Conservation (phyloP, 1,284 basidiomycete genomes). For the Fomitopsis schrenkii region DNA sequence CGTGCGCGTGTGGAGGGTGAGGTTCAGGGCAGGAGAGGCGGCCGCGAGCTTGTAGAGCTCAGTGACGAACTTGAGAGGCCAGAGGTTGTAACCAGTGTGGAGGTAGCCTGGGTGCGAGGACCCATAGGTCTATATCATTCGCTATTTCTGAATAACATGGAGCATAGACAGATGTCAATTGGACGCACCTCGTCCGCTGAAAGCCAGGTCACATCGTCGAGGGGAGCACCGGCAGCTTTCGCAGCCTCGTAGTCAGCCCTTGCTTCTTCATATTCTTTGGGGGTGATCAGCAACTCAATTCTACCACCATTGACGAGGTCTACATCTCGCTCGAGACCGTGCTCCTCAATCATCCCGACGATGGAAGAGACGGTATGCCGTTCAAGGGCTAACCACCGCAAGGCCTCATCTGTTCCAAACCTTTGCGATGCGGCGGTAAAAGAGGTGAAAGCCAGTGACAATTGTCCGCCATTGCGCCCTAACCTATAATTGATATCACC, state of each 20-base stretch:
- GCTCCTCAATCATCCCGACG: constrained; percentile 42
- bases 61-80: constrained; percentile 75
- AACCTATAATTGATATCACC: not conserved
- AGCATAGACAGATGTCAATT: constrained; percentile 30
- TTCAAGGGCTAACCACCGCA: constrained; percentile 54
- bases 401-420: constrained; percentile 52
- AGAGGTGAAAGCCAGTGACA: constrained; percentile 47
- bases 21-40: constrained; percentile 30
- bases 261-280: constrained; percentile 35
- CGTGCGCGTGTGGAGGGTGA: constrained; percentile 66
- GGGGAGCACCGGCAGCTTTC: constrained; percentile 44
- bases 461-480: constrained; percentile 79
- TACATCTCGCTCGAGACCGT: constrained; percentile 43
- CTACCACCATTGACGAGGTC: constrained; percentile 65
- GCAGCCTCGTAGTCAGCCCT: constrained; percentile 52
- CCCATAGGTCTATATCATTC: constrained; percentile 46
- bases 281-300: constrained; percentile 46
- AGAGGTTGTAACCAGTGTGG: constrained; percentile 59
- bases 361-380: constrained; percentile 49
- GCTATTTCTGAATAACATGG: not conserved
- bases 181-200: constrained; percentile 41
- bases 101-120: constrained; percentile 48
- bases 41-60: constrained; percentile 48
- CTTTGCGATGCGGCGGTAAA: constrained; percentile 35
- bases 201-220: constrained; percentile 45